Percentiles rank a stretch among this genome's conserved stretches.
These are phyloP conservation scores for Haberlea rhodopensis DNA, from an alignment of 257 asterid genomes.

Conservation along the genomic window DNA sequence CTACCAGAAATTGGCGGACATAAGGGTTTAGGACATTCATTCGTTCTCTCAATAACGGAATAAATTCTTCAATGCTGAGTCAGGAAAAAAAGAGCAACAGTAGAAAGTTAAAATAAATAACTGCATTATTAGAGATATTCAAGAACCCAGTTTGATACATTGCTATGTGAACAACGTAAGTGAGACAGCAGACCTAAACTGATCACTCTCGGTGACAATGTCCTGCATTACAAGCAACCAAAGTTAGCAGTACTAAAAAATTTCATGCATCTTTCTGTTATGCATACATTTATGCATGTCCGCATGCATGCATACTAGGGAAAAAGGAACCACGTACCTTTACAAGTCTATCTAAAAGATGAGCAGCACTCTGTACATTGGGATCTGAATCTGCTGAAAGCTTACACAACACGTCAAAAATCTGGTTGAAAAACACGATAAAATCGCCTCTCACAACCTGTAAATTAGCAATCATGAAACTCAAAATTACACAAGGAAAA, in stretches of 20 bases:
- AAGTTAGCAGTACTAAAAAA: constrained; percentile 14
- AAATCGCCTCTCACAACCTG: constrained; percentile 99
- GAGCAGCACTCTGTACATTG: constrained; percentile 99
- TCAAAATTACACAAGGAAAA: constrained; percentile 20
- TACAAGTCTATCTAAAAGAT: constrained; percentile 97
- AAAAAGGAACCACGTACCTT: constrained; percentile 51
- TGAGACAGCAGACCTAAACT: constrained; percentile 69
- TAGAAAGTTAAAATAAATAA: constrained; percentile 25
- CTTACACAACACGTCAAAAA: constrained; percentile 93
- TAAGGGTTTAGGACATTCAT: constrained; percentile 97
- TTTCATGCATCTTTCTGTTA: neutral
- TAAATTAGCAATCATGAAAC: constrained; percentile 32
- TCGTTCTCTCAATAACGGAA: constrained; percentile 91
- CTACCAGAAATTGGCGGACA: constrained; percentile 98
- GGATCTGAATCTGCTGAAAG: constrained; percentile 98
- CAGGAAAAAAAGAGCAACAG: constrained; percentile 27
- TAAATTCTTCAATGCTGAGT: constrained; percentile 95
- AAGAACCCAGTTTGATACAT: constrained; percentile 12
- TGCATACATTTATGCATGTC: neutral
- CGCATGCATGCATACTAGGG: constrained; percentile 4
- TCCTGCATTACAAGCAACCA: constrained; percentile 60
- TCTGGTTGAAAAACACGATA: constrained; percentile 93
- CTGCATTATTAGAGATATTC: constrained; percentile 20
- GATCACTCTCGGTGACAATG: constrained; percentile 98
- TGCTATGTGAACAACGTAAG: constrained; percentile 20